Evolutionary conservation across 148 eudicot species (phyloP), one percentile per base, ranked within the genome.

Genomic region (Chenopodium suecicum): DNA sequence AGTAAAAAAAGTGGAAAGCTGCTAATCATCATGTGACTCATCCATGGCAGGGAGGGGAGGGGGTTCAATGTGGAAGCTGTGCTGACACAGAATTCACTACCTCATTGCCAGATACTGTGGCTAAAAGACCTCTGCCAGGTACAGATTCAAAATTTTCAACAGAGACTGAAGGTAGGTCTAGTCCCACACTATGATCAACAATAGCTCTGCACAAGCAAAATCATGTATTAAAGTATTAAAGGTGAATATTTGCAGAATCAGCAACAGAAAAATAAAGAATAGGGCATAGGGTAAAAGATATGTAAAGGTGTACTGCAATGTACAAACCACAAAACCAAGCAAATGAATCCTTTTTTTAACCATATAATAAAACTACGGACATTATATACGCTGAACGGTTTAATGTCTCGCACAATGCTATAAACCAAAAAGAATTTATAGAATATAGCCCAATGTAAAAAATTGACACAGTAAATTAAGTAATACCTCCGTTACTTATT

Each of bases 81-180:
- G 19, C n/a, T 62, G 52, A 70, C 66, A 71, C 50, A 17, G 83
- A 73, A 81, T 6, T 70, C 75, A 80, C 73, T 91, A 96, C 99
- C 99, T 96, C 91, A 85, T 79, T 75, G 82, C 93, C 85, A 62
- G 95, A 96, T 73, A 96, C 76, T 73, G 97, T 96, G 27, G 99
- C 99, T 81, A 79, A 88, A 79, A 96, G 95, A 79, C 99, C 99
- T 88, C 99, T 92, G 16, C 99, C 99, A 56, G 99, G 98, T 32
- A 96, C 80, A 75, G 92, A 94, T 85, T 92, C 98, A 84, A 96
- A 94, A 82, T 90, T 92, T 86, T 96, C 93, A 83, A 96, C 89
- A 74, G 90, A 86, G 81, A 96, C 78, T 48, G 91, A 84, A 75
- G 99, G 98, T 75, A 96, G 97, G 79, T 91, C 94, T 78, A 88